These are phyloP conservation scores for Pyricularia sp. DNA, from an alignment of 2,329 filamentous ascomycete species.

Conservation along the genomic window DNA sequence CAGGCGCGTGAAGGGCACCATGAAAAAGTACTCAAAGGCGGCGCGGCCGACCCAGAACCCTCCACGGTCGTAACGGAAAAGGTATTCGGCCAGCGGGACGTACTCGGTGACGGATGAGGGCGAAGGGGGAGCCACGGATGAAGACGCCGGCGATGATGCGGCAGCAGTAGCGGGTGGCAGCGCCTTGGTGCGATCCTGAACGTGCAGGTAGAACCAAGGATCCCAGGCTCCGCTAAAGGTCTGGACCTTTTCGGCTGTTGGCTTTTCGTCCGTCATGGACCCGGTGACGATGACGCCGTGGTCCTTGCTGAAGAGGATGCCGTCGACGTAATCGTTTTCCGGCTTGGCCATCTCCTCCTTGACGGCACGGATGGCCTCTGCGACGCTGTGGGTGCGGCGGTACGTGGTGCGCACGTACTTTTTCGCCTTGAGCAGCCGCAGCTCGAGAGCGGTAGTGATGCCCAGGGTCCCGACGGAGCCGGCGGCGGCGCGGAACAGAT, in stretches of 20 bases:
- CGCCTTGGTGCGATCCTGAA: constrained; percentile 32
- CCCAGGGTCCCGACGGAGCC: constrained; percentile 62
- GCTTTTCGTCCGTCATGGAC: constrained; percentile 44
- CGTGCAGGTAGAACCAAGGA: constrained; percentile 72
- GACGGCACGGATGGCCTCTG: constrained; percentile 38
- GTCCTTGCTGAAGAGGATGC: constrained; percentile 53
- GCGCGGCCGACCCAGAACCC: constrained; percentile 64
- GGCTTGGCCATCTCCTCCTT: constrained; percentile 31
- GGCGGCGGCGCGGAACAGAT: constrained; percentile 57
- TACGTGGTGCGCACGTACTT: constrained; percentile 56
- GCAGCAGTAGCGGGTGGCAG: constrained; percentile 14
- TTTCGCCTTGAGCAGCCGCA: constrained; percentile 51
- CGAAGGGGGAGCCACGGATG: constrained; percentile 12
- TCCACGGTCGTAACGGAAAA: constrained; percentile 68
- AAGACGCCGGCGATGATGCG: constrained; percentile 15
- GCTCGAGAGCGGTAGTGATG: constrained; percentile 56
- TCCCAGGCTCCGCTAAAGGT: constrained; percentile 50
- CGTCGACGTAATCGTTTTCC: constrained; percentile 62
- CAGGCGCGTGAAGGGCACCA: constrained; percentile 54
- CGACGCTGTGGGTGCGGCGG: constrained; percentile 38
- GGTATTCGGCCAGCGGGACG: constrained; percentile 61
- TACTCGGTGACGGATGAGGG: constrained; percentile 34
- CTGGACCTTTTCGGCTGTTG: constrained; percentile 31
- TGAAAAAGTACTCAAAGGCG: constrained; percentile 57
- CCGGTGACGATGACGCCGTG: constrained; percentile 61